Base-by-base conservation (phyloP, 176 grass and related monocot species). In the Alopecurus myosuroides region DNA sequence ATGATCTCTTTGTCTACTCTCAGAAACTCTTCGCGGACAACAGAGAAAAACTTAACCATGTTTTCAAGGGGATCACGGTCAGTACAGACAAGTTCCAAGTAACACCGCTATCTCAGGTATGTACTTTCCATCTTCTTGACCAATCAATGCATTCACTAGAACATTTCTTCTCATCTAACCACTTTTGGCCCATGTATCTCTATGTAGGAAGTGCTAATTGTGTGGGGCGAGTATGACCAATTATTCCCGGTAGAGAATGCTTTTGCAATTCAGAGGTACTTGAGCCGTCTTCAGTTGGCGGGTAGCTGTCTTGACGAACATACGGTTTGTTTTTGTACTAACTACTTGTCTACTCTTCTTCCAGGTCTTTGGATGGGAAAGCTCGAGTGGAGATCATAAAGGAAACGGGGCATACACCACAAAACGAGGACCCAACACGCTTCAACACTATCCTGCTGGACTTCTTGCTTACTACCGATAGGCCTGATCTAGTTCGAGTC, bases 11-110 rank as follows among this genome's bases (percentile, higher is more conserved):
- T 48, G 14, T 56, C n/a, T 7, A 45, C 41, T 79, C 4, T 81
- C 87, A 98, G 95, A 95, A 92, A 76, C 81, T 93, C 26, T 92
- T 93, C 76, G 91, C 77, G 23, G 87, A 93, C 3, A 98, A 93
- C 63, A 56, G 92, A 26, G 87, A 88, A 30, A 83, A 91, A n/a
- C 90, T 85, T 1, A 51, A 90, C 66, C 82, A 95, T 26, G 81
- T 98, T 19, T 48, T 95, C 5, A 90, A 98, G 71, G 96, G 89
- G 81, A 77, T 94, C n/a, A 98, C 86, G 0, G 64, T 94, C 6
- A 89, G 87, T 63, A 93, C 90, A 11, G 89, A 93, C 17, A 88
- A 85, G 17, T 98, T 95, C 79, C 87, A 91, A 78, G 85, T 98
- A 12, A 95, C 96, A 53, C 96, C 96, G 1, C 52, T 95, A 40